Base-by-base conservation (phyloP, 371 early-diverging fungal species). In the Sporodiniella umbellata region DNA sequence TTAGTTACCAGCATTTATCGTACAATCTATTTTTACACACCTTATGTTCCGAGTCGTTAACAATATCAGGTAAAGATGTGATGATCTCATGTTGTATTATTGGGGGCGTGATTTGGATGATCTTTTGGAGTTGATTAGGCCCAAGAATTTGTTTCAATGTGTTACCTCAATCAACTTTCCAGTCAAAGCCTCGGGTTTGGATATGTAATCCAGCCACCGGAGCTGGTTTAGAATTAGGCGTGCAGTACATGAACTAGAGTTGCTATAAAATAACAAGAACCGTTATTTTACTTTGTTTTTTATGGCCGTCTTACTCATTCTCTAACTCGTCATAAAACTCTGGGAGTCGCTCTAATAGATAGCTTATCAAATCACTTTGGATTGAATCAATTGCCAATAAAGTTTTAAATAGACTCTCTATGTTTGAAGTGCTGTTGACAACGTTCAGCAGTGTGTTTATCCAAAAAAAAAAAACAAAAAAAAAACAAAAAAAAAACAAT, bases 11-110 rank as follows among this genome's bases (percentile, higher is more conserved):
- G 7, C 4, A 28, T 7, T 28, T 10, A 28, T 28, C 18, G 23
- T 5, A 21, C 5, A 15, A 48, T 18, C 21, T 2, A 25, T 5
- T 17, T 14, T 39, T 24, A 22, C 44, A 15, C 67, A 83, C 81
- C 62, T 78, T 76, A 46, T 85, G 88, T 54, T 89, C 86, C 8
- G 88, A 78, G 45, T 92, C 92, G 8, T 79, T 82, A 10, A 91
- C 61, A 19, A 92, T 88, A 45, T 92, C 90, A 0, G 92, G 88
- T 4, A 92, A 48, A 4, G 78, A 79, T 12, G 75, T 72, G 21
- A 92, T 86, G 22, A 91, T 80, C 62, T 92, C 93, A 45, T 80
- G 70, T 53, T 92, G 90, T 50, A 89, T 78, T 4, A 81, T 66
- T 5, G 75, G 26, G 8, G 89, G 81, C 10, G 84, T 80, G 12